Base-by-base conservation (phyloP, 495 filamentous ascomycete species). In the Parathielavia hyrcaniae region DNA sequence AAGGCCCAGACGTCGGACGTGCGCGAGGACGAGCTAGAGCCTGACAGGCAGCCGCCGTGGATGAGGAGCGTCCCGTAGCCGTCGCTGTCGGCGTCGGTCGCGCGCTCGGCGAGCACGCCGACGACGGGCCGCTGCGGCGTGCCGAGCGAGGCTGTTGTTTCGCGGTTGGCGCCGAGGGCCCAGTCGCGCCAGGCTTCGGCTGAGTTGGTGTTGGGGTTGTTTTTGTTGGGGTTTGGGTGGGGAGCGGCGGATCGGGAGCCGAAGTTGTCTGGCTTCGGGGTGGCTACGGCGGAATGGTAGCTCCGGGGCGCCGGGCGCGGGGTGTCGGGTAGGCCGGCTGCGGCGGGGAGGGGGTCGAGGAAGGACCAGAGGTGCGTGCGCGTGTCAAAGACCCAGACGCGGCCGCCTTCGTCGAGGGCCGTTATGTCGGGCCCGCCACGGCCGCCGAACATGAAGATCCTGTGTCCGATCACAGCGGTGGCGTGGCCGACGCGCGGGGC, bases 1-100 rank as follows among this genome's bases (percentile, higher is more conserved):
- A 90, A 91, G 1, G 81, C 78, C 88, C 88, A 91, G 0, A 90
- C 65, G 68, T 91, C 88, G 5, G 74, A 72, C 13, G 40, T 34
- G 23, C 60, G 61, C 0, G 13, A 16, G 76, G 81, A n/a, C n/a
- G n/a, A 9, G 74, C 78, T 4, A n/a, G n/a, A n/a, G 0, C 8
- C 26, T 1, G 46, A 16, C 0, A 79, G 72, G 62, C 84, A 88
- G 0, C 89, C 89, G 8, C 84, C 88, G 62, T 91, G 87, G 16
- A 93, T 67, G 64, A 85, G 84, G 36, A 93, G 68, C 0, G 79
- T 80, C 36, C 79, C 79, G 67, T 79, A 76, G 7, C 80, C 80
- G 7, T 71, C 71, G 5, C 62, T 62, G 57, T 80, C 77, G 23
- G 69, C 65, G 60, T 80, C 79, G 9, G 66, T 66, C 5, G 78